Evolutionary conservation across 495 filamentous ascomycete genomes (phyloP), one percentile per base, ranked within the genome.

Genomic region (Talaromyces liani): DNA sequence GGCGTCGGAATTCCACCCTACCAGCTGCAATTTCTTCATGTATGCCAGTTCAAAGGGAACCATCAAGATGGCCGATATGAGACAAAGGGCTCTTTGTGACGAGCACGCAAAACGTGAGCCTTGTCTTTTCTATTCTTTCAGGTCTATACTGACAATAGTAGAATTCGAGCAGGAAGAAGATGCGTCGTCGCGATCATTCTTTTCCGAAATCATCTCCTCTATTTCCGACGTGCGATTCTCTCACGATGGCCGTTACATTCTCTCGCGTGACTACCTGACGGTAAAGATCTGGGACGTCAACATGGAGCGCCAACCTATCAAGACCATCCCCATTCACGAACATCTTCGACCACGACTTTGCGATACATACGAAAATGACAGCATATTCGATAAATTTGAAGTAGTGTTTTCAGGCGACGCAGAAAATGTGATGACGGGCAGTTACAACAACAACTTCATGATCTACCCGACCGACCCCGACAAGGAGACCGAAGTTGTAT

Each of bases 391-490:
- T 82, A 98, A 98, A 75, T 98, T 98, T 67, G 94, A 98, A 78
- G 94, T 98, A 63, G 95, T 98, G 45, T 98, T 98, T 77, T 97
- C 93, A 3, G 94, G 94, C 16, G 94, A 98, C 74, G 92, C 92
- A 8, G 93, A 95, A 80, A 97, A 98, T 70, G 94, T 98, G 64
- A 98, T 98, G 94, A 98, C 94, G 6, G 94, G 94, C 67, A 96
- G 91, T 73, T 98, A 98, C 82, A 98, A 98, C 85, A 98, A 98
- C 79, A 98, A 98, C 79, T 98, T 98, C 82, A 98, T 98, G 94
- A 98, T 98, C 69, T 98, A 98, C 76, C 94, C 94, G 1, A 94
- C 93, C 34, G 93, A 97, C 68, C 91, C 92, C 6, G 88, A 91
- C 65, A 93, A 93, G 77, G 95, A 98, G 70, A 93, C 93, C 6